These are phyloP conservation scores for Leishmania tarentolae DNA, from an alignment of 208 protist genomes.

Conservation along the genomic window DNA sequence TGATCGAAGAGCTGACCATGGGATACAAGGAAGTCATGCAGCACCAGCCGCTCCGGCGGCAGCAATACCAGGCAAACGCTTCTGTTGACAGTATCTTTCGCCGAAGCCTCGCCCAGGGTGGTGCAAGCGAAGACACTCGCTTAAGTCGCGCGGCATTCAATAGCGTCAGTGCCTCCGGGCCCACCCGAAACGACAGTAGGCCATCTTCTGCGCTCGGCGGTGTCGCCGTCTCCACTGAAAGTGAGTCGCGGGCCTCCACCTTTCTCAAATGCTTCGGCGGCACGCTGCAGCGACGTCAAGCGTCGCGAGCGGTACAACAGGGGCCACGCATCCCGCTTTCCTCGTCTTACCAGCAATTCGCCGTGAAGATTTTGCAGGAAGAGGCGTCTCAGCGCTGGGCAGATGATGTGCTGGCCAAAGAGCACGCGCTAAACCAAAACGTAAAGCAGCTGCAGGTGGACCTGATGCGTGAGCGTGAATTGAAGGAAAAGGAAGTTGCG, in stretches of 20 bases:
- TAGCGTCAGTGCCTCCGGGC: conserved; percentile 13
- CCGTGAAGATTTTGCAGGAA: conserved; percentile 84
- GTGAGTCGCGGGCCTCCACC: conserved; percentile 24
- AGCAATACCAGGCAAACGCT: conserved; percentile 5
- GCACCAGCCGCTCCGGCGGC: conserved; percentile 24
- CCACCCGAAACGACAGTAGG: conserved; percentile 22
- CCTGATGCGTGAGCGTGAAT: conserved; percentile 65
- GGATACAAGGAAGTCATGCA: conserved; percentile 60
- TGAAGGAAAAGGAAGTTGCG: conserved; percentile 82
- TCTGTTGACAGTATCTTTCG: not conserved
- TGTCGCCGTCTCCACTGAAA: conserved; percentile 12
- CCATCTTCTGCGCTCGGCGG: conserved; percentile 16
- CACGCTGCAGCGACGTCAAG: conserved; percentile 58
- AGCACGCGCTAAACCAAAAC: conserved; percentile 92
- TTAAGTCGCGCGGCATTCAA: not conserved
- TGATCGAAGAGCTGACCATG: conserved; percentile 72
- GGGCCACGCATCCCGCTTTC: conserved; percentile 67
- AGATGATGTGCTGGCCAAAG: conserved; percentile 82
- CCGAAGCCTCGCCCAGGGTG: not conserved
- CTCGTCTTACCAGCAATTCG: conserved; percentile 77
- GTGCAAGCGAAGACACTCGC: conserved; percentile 4
- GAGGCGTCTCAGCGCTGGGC: conserved; percentile 88
- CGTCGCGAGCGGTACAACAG: conserved; percentile 20
- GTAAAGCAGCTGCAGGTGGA: conserved; percentile 93
- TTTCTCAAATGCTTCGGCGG: conserved; percentile 65